phyloP scores from a whole-genome alignment of 2,329 filamentous ascomycete genomes.

The Diaporthe helianthi region DNA sequence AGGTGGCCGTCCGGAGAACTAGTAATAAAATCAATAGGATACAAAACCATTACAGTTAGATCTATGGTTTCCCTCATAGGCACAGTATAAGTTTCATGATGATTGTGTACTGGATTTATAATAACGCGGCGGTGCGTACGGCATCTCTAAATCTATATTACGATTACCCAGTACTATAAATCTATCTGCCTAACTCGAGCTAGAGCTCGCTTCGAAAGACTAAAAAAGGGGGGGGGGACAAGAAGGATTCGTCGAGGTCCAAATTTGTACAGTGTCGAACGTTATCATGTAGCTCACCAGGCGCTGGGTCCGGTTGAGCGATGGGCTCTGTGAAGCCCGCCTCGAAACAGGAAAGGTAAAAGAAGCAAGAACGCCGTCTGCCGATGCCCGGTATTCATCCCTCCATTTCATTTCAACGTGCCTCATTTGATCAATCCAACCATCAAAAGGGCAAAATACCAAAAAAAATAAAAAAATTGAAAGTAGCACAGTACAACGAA shows the following conservation, averaged over 20 bases:
- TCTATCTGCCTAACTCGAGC: slow-evolving; percentile 15
- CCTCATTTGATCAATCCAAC: slow-evolving; percentile 23
- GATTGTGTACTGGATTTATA: not conserved
- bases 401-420: slow-evolving; percentile 2
- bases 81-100: not conserved
- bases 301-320: not conserved
- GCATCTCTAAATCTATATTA: slow-evolving; percentile 17
- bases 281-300: not conserved
- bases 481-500: slow-evolving; percentile 8
- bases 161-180: slow-evolving; percentile 24
- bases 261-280: slow-evolving; percentile 13
- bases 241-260: not conserved
- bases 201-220: not conserved
- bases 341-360: not conserved
- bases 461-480: not conserved
- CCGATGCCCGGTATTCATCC: slow-evolving; percentile 21
- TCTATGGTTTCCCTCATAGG: not conserved
- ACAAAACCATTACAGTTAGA: not conserved
- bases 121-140: no score
- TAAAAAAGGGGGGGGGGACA: not conserved
- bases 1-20: not conserved
- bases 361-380: slow-evolving; percentile 25
- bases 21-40: not conserved
- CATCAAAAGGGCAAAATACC: not conserved
- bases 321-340: not conserved